Base-by-base conservation (phyloP, 352 stramenopile genomes). In the Globisporangium spiculum region DNA sequence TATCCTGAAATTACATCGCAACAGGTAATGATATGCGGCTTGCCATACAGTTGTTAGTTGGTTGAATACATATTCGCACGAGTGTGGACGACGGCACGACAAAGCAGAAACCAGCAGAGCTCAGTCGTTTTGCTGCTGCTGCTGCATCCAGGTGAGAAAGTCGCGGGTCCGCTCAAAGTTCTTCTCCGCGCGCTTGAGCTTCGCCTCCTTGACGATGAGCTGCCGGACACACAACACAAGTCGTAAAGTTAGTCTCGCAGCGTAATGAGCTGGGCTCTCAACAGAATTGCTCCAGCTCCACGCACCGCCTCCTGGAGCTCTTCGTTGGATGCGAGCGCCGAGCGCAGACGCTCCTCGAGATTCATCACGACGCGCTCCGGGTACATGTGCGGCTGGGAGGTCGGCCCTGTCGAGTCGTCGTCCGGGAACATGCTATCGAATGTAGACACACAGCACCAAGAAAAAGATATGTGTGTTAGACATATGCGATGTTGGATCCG, bases 101-200 rank as follows among this genome's bases (percentile, higher is more conserved):
- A 50, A 14, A 50, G 18, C 41, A 50, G n/a, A 6, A 50, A 50
- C 16, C 41, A 16, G 12, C 36, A 20, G 41, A 20, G 41, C 41
- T 50, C 41, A 50, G 41, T 50, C 41, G 16, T 7, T 50, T 50
- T 50, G 41, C 41, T 50, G 41, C 46, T 70, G 70, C 58, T 70
- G 20, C 68, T 79, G 70, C 58, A 80, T 79, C 80, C 72, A 87
- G 24, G 80, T 75, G 46, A 77, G 62, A 4, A 83, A 79, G 34
- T 79, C 69, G 14, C 77, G 77, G 16, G 77, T 81, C 20, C 78
- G 75, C 34, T 84, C 65, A 20, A 76, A 70, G 70, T 77, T 78
- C 20, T 54, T 63, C 67, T 87, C 79, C 3, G 82, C 30, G 58
- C 59, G 66, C 22, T 57, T 61, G 16, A 71, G 59, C 36, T 52